A percentile compares a stretch with the other conserved stretches of the same genome.
Evolutionary conservation across 2,329 filamentous ascomycete genomes (phyloP).

Genomic region (Escovopsis sp.): DNA sequence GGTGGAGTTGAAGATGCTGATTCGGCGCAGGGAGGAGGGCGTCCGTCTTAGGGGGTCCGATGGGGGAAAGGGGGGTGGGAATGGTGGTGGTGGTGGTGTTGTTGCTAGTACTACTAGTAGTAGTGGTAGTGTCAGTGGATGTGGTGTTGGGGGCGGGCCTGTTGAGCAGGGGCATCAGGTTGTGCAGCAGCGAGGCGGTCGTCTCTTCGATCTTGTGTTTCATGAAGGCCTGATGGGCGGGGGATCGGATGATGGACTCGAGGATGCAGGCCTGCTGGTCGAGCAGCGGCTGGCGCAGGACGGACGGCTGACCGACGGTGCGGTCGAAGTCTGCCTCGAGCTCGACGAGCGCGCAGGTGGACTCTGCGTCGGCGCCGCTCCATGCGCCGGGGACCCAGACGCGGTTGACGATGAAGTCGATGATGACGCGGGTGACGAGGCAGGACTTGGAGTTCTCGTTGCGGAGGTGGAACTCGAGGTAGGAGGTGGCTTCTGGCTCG

Average conservation of each 20-base stretch:
- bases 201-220: conserved; percentile 25
- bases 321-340: conserved; percentile 21
- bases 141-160: conserved; percentile 7
- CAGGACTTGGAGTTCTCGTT: conserved; percentile 25
- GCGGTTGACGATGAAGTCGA: conserved; percentile 27
- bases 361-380: conserved; percentile 21
- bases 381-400: conserved; percentile 25
- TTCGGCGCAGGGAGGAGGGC: too few species aligned
- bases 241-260: conserved; percentile 21
- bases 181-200: conserved; percentile 21
- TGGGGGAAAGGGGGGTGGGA: too few species aligned
- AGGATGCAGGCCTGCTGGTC: conserved; percentile 22
- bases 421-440: conserved; percentile 26
- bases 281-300: conserved; percentile 23
- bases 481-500: conserved; percentile 23
- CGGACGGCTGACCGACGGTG: conserved; percentile 21
- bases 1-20: too few species aligned
- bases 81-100: too few species aligned
- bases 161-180: conserved; percentile 25
- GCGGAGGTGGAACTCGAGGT: conserved; percentile 25
- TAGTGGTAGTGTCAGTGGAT: too few species aligned
- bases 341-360: conserved; percentile 19
- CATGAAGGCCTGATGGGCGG: conserved; percentile 16
- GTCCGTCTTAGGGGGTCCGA: too few species aligned
- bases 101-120: too few species aligned